Base-by-base conservation (phyloP, 768 basidiomycete species). In the Pleurotus platypus region DNA sequence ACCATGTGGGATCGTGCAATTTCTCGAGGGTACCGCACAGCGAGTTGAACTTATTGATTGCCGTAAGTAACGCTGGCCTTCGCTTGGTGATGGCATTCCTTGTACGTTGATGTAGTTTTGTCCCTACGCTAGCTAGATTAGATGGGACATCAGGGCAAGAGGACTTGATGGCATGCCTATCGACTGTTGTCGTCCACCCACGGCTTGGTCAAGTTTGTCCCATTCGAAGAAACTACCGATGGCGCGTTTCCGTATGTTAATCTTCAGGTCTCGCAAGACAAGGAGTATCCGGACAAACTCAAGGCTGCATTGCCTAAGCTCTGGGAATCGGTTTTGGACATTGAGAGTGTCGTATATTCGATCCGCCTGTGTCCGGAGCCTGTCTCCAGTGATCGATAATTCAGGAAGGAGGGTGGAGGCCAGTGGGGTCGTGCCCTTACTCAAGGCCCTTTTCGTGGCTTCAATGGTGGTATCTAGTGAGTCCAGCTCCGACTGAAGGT, bases 221-320 rank as follows among this genome's bases (percentile, higher is more conserved):
- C 70, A 72, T 45, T 75, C 72, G 30, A 72, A 71, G 43, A 77
- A 75, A n/a, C 66, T 66, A 0, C 67, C 65, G 9, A 74, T 66
- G 0, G 70, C 70, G 11, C 63, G 59, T 55, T 70, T 71, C 8
- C 68, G 57, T 5, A 76, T 72, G 49, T 70, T 74, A n/a, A 74
- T 72, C 56, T 77, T 78, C 24, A 75, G 63, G 58, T 77, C 72
- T 0, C 68, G 63, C 4, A 68, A 71, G 55, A 74, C 61, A 1
- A 77, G 51, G 0, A 78, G 67, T 0, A 60, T 65, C 3, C 58
- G 58, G 2, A 74, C 64, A 56, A 73, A 73, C 11, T 54, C 48
- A 1, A 76, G 59, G 1, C 39, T 26, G 8, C 53, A 47, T 0
- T 49, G 62, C n/a, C 59, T 20, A 4, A 78, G 70, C 20, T 71